These are phyloP conservation scores for Gillenia trifoliata DNA, from an alignment of 306 rosid species.

Conservation along the genomic window DNA sequence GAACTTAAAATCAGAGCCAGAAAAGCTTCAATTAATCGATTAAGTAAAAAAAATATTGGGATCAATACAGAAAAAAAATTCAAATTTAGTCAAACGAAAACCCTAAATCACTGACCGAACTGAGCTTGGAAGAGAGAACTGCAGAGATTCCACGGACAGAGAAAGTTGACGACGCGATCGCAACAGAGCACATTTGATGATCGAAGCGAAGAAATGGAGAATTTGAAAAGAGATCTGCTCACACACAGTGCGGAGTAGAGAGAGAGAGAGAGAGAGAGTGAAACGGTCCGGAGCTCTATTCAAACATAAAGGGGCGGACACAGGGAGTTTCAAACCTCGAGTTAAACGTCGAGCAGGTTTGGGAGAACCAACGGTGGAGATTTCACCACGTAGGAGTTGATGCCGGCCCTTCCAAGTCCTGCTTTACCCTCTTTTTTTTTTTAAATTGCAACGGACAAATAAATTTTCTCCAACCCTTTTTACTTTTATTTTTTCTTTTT, in stretches of 20 bases:
- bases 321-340: conserved; percentile 45
- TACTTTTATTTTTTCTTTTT: too few species aligned
- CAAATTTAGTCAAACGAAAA: conserved; percentile 3
- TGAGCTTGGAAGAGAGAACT: conserved; percentile 23
- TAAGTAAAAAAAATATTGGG: not conserved
- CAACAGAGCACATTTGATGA: conserved; percentile 38
- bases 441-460: conserved; percentile 29
- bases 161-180: conserved; percentile 6
- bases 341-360: conserved; percentile 28
- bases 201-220: conserved; percentile 18
- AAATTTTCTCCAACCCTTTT: not conserved
- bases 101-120: conserved; percentile 30
- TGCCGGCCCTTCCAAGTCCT: not conserved
- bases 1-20: not conserved
- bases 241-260: conserved; percentile 5
- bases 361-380: conserved; percentile 7
- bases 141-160: conserved; percentile 10
- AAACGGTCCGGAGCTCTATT: conserved; percentile 55
- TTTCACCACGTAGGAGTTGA: conserved; percentile 22
- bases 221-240: conserved; percentile 24
- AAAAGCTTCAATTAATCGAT: not conserved
- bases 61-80: not conserved
- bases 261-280: conserved; percentile 13
- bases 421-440: conserved; percentile 1
- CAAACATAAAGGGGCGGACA: conserved; percentile 80